A percentile compares a stretch with the other conserved stretches of the same genome.
These are phyloP conservation scores for Cenchrus americanus DNA, from an alignment of 176 grass and related monocot genomes.

Conservation along the genomic window DNA sequence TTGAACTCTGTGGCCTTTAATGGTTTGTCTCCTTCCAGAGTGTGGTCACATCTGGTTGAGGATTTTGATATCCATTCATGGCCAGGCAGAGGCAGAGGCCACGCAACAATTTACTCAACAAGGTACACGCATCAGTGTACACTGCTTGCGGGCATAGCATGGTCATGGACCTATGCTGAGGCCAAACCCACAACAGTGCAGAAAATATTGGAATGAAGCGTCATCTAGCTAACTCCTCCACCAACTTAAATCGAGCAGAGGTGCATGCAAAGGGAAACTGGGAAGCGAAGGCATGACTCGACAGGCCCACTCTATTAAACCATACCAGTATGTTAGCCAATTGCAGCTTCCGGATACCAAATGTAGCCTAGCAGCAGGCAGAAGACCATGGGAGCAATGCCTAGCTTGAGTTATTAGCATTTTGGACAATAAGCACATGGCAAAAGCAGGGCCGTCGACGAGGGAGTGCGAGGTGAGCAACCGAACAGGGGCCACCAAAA, in stretches of 20 bases:
- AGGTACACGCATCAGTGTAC: constrained; percentile 41
- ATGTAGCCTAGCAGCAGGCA: constrained; percentile 34
- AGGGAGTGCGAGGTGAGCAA: no score
- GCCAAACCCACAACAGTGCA: constrained; percentile 27
- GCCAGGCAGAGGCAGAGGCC: constrained; percentile 47
- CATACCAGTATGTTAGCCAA: constrained; percentile 22
- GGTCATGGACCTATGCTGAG: constrained; percentile 27
- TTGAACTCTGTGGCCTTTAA: constrained; percentile 67
- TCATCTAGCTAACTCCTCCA: constrained; percentile 35
- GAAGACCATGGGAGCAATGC: constrained; percentile 29
- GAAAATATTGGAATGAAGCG: constrained; percentile 35
- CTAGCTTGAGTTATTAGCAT: constrained; percentile 34
- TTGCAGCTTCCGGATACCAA: constrained; percentile 42
- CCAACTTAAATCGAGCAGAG: constrained; percentile 39
- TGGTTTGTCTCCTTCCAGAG: constrained; percentile 64
- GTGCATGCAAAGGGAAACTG: constrained; percentile 35
- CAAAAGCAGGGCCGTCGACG: no score
- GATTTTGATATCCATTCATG: constrained; percentile 67
- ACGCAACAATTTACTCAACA: constrained; percentile 47
- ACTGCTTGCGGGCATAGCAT: constrained; percentile 37
- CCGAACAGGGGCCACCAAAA: no score
- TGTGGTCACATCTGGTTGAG: constrained; percentile 68
- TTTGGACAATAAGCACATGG: constrained; percentile 31
- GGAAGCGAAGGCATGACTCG: constrained; percentile 18
- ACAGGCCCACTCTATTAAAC: constrained; percentile 41